These are phyloP conservation scores for Daldinia concentrica DNA, from an alignment of 495 filamentous ascomycete species.

Conservation along the genomic window DNA sequence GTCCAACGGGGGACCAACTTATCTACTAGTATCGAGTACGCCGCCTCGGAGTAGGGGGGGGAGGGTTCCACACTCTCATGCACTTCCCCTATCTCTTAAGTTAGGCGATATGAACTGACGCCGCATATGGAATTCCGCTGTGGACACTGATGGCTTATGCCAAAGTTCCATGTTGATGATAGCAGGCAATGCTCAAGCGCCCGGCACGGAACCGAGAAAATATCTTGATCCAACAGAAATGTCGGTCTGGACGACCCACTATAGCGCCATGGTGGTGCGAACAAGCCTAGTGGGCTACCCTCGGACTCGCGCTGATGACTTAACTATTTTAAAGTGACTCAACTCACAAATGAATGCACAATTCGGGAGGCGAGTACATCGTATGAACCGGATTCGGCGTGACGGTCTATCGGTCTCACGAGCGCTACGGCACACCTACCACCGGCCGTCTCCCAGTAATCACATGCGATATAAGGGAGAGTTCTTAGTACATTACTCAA, in stretches of 20 bases:
- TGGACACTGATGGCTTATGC: constrained; percentile 32
- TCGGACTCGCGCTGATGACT: constrained; percentile 27
- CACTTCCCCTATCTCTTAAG: constrained; percentile 35
- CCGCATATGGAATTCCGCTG: constrained; percentile 22
- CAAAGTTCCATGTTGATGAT: constrained; percentile 23
- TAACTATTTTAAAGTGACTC: constrained; percentile 18
- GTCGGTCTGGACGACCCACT: constrained; percentile 42
- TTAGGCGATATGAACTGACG: constrained; percentile 34
- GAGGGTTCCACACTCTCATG: constrained; percentile 24
- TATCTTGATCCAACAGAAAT: constrained; percentile 36
- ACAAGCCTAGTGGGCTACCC: constrained; percentile 28
- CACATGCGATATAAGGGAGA: constrained; percentile 35
- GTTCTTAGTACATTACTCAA: constrained; percentile 3
- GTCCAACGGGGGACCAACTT: constrained; percentile 22
- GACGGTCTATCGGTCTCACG: constrained; percentile 30
- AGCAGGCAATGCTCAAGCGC: constrained; percentile 19
- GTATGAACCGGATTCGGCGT: constrained; percentile 31
- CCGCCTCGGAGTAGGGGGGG: constrained; percentile 26
- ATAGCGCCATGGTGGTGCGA: constrained; percentile 36
- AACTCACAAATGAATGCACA: constrained; percentile 20
- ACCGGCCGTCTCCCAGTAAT: constrained; percentile 17
- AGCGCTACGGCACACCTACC: constrained; percentile 28
- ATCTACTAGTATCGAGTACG: constrained; percentile 20
- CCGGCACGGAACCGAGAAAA: constrained; percentile 35
- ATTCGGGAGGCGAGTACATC: constrained; percentile 25